Base-by-base conservation (phyloP, 192 early-diverging fungal species). In the Geosiphon pyriformis region DNA sequence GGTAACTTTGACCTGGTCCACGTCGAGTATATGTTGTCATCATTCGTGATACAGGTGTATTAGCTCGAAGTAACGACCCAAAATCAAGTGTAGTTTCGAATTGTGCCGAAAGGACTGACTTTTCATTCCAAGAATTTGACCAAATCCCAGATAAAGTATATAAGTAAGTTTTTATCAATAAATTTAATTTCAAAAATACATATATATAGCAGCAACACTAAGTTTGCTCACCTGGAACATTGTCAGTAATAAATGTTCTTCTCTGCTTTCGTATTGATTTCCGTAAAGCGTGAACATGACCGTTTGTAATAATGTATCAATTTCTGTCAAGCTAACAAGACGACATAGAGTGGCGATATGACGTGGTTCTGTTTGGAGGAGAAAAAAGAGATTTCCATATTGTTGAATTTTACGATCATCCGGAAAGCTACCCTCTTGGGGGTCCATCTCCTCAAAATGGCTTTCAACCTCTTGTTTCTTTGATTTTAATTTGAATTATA, bases 211-310 rank as follows among this genome's bases (percentile, higher is more conserved):
- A 6, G 33, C 48, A 42, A 12, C 30, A 61, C 7, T 3, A 59
- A 42, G 12, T 17, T 59, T 15, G 33, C 54, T 58, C 74, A 91
- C 89, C 79, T 96, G 94, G 70, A 98, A 94, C 92, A 98, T 94
- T 22, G 92, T 94, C 64, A 98, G 76, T 31, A 98, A 70, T 52
- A 98, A 78, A 75, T 94, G 91, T 79, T 98, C 95, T 81, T 98
- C 94, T 55, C 94, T 87, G 34, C 88, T 87, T 72, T 98, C 94
- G 76, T 94, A 96, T 76, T 96, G 94, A 77, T 96, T 95, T 37
- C 94, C 94, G 64, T 92, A 98, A 47, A 98, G 70, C 1, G 94
- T 94, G 67, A 95, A 95, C 94, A 98, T 96, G 65, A 96, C 92
- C 0, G 91, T 94, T 69, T 96, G 94, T 48, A 98, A 71, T 42